A percentile compares a stretch with the other conserved stretches of the same genome.
phyloP scores from a whole-genome alignment of 2,329 filamentous ascomycete species.

The Didymella glomerata region DNA sequence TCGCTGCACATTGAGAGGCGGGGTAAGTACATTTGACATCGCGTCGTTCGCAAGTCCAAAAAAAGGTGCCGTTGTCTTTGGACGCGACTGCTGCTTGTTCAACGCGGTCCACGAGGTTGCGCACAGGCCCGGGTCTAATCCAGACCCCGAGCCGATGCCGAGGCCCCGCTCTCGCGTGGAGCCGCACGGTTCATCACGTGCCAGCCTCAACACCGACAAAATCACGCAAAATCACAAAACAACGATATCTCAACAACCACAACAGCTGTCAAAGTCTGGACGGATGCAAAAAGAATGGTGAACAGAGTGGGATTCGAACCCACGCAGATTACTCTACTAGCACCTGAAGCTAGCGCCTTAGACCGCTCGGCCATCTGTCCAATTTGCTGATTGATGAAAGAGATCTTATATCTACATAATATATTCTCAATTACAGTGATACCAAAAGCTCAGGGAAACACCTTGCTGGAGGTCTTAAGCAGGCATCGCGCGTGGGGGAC shows the following conservation, averaged over 20 bases:
- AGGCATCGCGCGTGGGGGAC: too few species aligned
- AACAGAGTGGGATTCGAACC: slow-evolving; percentile 51
- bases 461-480: too few species aligned
- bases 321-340: slow-evolving; percentile 49
- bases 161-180: slow-evolving; percentile 3
- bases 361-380: slow-evolving; percentile 47
- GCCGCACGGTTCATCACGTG: not conserved
- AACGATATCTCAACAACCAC: slow-evolving; percentile 12
- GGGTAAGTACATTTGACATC: not conserved
- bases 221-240: slow-evolving; percentile 7
- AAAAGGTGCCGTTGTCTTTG: not conserved
- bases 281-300: slow-evolving; percentile 36
- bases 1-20: slow-evolving; percentile 3
- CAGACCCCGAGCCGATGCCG: not conserved
- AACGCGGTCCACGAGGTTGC: not conserved
- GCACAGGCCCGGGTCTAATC: not conserved
- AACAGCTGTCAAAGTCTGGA: not conserved
- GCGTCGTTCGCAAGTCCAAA: not conserved
- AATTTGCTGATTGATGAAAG: not conserved
- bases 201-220: not conserved
- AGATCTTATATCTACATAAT: too few species aligned
- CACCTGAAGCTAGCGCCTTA: slow-evolving; percentile 53
- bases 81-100: slow-evolving; percentile 9
- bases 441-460: too few species aligned
- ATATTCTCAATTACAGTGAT: too few species aligned